Base-by-base conservation (phyloP, 345 rosid genomes). In the Pugionium dolabratum region DNA sequence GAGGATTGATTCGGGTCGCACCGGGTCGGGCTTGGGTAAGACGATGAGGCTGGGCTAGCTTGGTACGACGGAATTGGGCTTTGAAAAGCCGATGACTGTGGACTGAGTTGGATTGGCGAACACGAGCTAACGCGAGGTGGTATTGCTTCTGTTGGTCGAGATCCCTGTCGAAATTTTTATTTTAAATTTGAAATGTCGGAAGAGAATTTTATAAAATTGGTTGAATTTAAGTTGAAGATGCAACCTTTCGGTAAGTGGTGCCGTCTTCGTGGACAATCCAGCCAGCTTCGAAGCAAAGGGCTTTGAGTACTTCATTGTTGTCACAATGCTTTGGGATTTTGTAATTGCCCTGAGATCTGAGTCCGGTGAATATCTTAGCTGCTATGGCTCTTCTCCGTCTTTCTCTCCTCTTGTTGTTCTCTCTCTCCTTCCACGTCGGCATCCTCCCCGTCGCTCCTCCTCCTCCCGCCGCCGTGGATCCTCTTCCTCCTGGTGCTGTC, bases 21-120 rank as follows among this genome's bases (percentile, higher is more conserved):
- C 36, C 94, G 88, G 46, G 88, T 75, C 1, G 98, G 96, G 68
- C 96, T 89, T 1, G 92, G 90, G 64, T 82, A 86, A 8, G 96
- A 91, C 31, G 96, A 86, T 3, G 96, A 89, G 0, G 87, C 67
- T 6, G 95, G 95, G 64, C 95, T 88, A 54, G 80, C 87, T 52
- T 86, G 91, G 59, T 84, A 84, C 40, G 95, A 88, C 30, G 91
- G 83, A 53, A 76, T 67, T 25, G 89, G 91, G 69, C 91, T 87
- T 8, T 85, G 91, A 59, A 80, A 87, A 11, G 79, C 73, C 2
- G 95, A 87, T 10, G 95, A 88, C 8, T 81, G 75, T 5, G 89
- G 90, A 62, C 98, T 92, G 1, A 87, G 90, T 11, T 85, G 92
- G n/a, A 83, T 65, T 2, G 92, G 85, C 7, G 94, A 84, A 74